These are phyloP conservation scores for Medicago ruthenica DNA, from an alignment of 306 rosid genomes.

Conservation along the genomic window DNA sequence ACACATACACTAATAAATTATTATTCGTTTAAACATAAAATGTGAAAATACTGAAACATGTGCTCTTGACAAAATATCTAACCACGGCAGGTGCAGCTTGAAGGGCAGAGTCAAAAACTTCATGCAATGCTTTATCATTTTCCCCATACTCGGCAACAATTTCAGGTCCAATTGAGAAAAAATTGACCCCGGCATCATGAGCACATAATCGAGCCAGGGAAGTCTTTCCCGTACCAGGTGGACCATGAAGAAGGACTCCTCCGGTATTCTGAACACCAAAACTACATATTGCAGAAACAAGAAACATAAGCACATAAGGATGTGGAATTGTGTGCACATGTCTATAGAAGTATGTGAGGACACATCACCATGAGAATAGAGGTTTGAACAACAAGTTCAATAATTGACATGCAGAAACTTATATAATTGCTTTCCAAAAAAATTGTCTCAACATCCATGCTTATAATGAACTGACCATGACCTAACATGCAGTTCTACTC, in stretches of 20 bases:
- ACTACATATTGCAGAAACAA: conserved; percentile 51
- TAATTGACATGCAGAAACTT: conserved; percentile 22
- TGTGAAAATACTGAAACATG: conserved; percentile 30
- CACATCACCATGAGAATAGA: conserved; percentile 13
- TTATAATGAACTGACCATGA: conserved; percentile 1
- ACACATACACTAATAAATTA: background rate
- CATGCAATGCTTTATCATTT: conserved; percentile 76
- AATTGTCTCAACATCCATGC: background rate
- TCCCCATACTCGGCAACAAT: conserved; percentile 78
- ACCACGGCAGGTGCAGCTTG: conserved; percentile 92
- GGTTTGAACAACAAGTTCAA: conserved; percentile 31
- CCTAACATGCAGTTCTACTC: conserved; percentile 22
- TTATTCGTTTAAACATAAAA: conserved; percentile 37
- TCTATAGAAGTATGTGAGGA: conserved; percentile 32
- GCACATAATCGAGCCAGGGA: conserved; percentile 77
- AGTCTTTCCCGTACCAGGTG: conserved; percentile 98
- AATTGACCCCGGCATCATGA: conserved; percentile 72
- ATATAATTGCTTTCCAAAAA: conserved; percentile 7
- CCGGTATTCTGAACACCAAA: conserved; percentile 81
- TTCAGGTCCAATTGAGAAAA: conserved; percentile 86
- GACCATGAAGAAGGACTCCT: conserved; percentile 93
- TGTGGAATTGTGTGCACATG: conserved; percentile 13
- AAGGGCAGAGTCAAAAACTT: conserved; percentile 71
- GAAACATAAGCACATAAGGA: conserved; percentile 41
- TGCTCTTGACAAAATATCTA: conserved; percentile 48